Base-by-base conservation (phyloP, 345 rosid species). In the Odontarrhena argentea region DNA sequence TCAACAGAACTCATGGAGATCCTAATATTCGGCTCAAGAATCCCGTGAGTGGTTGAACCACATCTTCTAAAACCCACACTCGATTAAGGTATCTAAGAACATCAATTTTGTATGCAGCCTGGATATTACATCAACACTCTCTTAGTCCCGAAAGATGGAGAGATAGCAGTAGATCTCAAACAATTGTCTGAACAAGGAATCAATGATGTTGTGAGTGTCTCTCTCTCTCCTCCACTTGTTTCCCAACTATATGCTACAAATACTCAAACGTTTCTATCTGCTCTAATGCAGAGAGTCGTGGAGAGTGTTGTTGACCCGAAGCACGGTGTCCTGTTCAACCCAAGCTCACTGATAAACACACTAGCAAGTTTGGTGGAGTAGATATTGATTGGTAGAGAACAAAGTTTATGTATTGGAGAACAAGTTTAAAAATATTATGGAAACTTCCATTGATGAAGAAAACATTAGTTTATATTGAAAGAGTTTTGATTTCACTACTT, bases 1-100 rank as follows among this genome's bases (percentile, higher is more conserved):
- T 91, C 49, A 91, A 88, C 75, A 80, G 89, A 54, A 84, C 83
- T 36, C 79, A 86, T 70, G 93, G 97, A 69, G 89, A 85, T 84
- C 71, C 84, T 54, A 84, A 76, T 26, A 75, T 83, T 18, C 80
- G 81, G 41, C 86, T 92, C 11, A 67, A 80, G 65, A 85, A 88
- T 67, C 72, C 70, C 1, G 96, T 88, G 66, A 81, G 96, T 78
- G 60, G n/a, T 66, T 49, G 7, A 32, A 32, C 5, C 7, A 15
- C n/a, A 36, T 52, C 25, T 52, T 18, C 36, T 10, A 18, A 30
- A 12, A 6, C 30, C 6, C 22, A 38, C 22, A 9, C 74, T 54
- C 12, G 54, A 22, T 48, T 62, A 7, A 18, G 41, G 45, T 43
- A 70, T 36, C 42, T 5, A 25, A 62, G 9, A 42, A 6, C 48